Percentiles rank a stretch among this genome's conserved stretches.
These are phyloP conservation scores for Meyerozyma guilliermondii DNA, from an alignment of 1,139 yeast genomes.

Conservation along the genomic window DNA sequence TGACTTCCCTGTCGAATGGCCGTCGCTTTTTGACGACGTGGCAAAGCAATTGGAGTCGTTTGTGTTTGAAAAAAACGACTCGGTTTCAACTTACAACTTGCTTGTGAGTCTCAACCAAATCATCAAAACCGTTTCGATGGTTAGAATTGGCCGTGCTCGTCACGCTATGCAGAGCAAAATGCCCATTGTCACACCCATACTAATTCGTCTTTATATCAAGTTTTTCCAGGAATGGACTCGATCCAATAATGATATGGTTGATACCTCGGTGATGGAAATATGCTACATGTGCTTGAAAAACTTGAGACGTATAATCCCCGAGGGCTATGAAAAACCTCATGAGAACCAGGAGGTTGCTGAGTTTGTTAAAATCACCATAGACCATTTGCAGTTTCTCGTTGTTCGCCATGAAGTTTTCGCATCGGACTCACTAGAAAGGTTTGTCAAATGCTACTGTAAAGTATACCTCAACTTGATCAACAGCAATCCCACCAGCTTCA, in stretches of 20 bases:
- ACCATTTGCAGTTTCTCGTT: conserved; percentile 57
- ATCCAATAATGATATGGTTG: conserved; percentile 16
- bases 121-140: conserved; percentile 66
- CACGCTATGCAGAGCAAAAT: conserved; percentile 73
- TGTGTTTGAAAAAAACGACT: conserved; percentile 44
- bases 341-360: conserved; percentile 53
- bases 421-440: conserved; percentile 61
- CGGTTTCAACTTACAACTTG: conserved; percentile 54
- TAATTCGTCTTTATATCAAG: conserved; percentile 54
- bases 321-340: conserved; percentile 70
- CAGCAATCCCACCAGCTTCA: conserved; percentile 65
- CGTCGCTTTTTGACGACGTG: conserved; percentile 63
- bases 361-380: conserved; percentile 52
- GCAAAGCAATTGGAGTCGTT: conserved; percentile 31
- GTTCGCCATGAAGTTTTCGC: conserved; percentile 48
- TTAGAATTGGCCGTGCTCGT: conserved; percentile 78
- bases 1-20: conserved; percentile 90
- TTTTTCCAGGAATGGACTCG: conserved; percentile 62
- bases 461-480: conserved; percentile 54
- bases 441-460: conserved; percentile 72
- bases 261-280: conserved; percentile 53
- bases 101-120: conserved; percentile 70
- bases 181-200: conserved; percentile 53
- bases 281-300: conserved; percentile 76
- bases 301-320: conserved; percentile 66